Evolutionary conservation across 345 rosid species (phyloP).

Genomic region (Lepidium africanum): DNA sequence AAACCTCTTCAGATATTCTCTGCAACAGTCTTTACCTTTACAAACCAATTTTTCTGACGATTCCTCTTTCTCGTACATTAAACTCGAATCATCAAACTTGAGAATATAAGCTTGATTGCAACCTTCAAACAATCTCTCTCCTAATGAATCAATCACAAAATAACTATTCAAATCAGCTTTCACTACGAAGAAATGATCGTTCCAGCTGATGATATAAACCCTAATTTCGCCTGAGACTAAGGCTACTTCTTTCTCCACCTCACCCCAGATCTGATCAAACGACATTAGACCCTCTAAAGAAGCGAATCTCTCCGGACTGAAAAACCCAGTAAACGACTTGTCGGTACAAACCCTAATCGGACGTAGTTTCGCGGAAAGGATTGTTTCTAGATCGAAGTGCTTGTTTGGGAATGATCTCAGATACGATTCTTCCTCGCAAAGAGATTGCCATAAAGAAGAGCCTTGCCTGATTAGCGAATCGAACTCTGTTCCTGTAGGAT

Average conservation of each 20-base stretch:
- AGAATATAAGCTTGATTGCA: constrained; percentile 52
- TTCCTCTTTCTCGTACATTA: constrained; percentile 29
- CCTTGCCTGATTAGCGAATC: constrained; percentile 27
- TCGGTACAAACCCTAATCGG: constrained; percentile 28
- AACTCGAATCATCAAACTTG: constrained; percentile 45
- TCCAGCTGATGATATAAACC: constrained; percentile 55
- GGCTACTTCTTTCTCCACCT: constrained; percentile 24
- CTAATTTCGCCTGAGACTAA: constrained; percentile 11
- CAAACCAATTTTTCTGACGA: constrained; percentile 29
- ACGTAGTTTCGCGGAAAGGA: constrained; percentile 15
- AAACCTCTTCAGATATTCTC: constrained; percentile 60
- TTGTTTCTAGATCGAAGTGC: constrained; percentile 27
- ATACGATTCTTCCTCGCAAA: constrained; percentile 16
- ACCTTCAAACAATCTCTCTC: constrained; percentile 54
- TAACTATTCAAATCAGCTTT: constrained; percentile 35
- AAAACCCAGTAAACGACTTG: constrained; percentile 46
- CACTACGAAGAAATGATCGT: constrained; percentile 65
- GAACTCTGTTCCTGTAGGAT: constrained; percentile 18
- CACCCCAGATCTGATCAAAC: constrained; percentile 50
- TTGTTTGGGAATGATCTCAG: constrained; percentile 18
- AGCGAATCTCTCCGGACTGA: constrained; percentile 43
- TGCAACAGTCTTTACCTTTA: constrained; percentile 49
- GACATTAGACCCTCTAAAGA: constrained; percentile 34
- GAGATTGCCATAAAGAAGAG: constrained; percentile 24
- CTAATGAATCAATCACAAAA: constrained; percentile 50